These are phyloP conservation scores for Amylocarpus encephaloides DNA, from an alignment of 2,329 filamentous ascomycete species.

Conservation along the genomic window DNA sequence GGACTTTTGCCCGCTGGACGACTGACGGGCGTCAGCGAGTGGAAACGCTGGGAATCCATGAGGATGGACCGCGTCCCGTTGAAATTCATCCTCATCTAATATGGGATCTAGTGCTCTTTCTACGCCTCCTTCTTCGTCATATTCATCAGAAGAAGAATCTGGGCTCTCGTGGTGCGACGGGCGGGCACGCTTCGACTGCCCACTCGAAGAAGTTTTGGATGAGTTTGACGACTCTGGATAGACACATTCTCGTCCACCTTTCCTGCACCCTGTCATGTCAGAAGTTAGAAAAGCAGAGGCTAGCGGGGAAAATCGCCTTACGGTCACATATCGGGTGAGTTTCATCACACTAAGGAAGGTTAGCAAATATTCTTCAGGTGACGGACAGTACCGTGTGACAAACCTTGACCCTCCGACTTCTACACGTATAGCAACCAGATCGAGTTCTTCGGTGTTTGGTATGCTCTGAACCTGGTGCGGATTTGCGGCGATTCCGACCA, in stretches of 20 bases:
- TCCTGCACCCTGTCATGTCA: constrained; percentile 64
- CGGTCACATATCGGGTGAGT: constrained; percentile 77
- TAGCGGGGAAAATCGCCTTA: constrained; percentile 34
- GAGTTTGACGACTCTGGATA: constrained; percentile 67
- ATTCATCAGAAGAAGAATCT: constrained; percentile 48
- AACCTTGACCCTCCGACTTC: constrained; percentile 79
- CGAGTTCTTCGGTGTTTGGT: constrained; percentile 91
- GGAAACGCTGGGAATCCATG: constrained; percentile 27
- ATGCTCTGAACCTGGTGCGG: constrained; percentile 25
- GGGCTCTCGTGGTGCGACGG: constrained; percentile 32
- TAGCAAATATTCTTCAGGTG: constrained; percentile 15
- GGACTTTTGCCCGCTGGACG: constrained; percentile 33
- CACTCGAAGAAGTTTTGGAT: constrained; percentile 21
- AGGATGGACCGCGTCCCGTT: constrained; percentile 16
- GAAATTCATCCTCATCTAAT: constrained; percentile 45
- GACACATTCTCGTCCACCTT: constrained; percentile 82
- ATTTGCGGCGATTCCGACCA: constrained; percentile 27
- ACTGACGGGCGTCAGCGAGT: constrained; percentile 36
- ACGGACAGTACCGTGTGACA: constrained; percentile 5
- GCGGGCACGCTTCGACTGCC: constrained; percentile 33
- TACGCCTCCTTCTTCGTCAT: constrained; percentile 31
- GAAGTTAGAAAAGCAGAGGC: constrained; percentile 19
- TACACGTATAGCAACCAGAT: constrained; percentile 90
- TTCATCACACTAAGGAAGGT: constrained; percentile 73
- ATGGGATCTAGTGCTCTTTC: constrained; percentile 49